Evolutionary conservation across 2,329 filamentous ascomycete genomes (phyloP), one percentile per base, ranked within the genome.

Genomic region (Colletotrichum eleusines): DNA sequence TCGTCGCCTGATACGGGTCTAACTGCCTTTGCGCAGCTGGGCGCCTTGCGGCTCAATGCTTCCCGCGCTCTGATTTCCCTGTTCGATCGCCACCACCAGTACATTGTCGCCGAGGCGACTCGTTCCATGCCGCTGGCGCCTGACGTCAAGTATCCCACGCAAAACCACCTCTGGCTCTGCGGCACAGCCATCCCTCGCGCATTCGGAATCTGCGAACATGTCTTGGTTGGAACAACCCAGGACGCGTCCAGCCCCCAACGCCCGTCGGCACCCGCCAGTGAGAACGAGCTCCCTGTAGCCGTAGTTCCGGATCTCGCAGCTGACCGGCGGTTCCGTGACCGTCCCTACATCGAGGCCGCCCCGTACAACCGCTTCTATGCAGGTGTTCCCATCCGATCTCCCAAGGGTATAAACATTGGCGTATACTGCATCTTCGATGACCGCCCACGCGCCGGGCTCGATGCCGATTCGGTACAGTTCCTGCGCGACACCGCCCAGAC

Each of bases 21-120:
- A 54, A 86, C 84, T 1, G 82, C 84, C 7, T 82, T 87, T 62
- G 85, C 86, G 26, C 85, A 88, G 74, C 80, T 88, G 5, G 85
- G 80, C 1, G 79, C 82, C 6, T 76, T 83, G 63, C 81, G 83
- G 18, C 77, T 87, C 5, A 78, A 81, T 40, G 58, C 71, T 4
- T 68, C 71, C 26, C 81, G 85, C 38, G 78, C 81, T 20, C 74
- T 87, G 28, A 80, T 89, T 58, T 88, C 86, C 1, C 77, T 89
- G 23, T 87, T 89, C 71, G 86, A 87, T 72, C 77, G 76, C 5
- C 78, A 79, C 5, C 75, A 81, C 55, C 85, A 89, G 70, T 82
- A 87, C 71, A 77, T 88, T 26, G 77, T 88, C 20, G 85, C 86
- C 63, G 86, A 88, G 72, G 84, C 85, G 7, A 85, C 85, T 1